Conservation (phyloP, 257 asterid genomes). For the Solanum etuberosum region DNA sequence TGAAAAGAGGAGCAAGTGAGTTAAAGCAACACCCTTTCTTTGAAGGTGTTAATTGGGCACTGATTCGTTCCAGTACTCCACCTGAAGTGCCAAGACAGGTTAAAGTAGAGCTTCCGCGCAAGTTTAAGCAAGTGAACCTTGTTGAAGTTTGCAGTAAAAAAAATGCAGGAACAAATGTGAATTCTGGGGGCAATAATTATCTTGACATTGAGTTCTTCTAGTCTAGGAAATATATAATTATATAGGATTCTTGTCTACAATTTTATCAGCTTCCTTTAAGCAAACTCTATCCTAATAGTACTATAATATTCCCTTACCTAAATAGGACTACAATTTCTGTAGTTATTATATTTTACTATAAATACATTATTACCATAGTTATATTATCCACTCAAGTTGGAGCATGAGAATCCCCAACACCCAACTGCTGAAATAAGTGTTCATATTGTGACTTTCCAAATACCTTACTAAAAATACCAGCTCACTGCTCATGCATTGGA, state of each 20-base stretch:
- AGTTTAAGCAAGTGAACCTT: constrained; percentile 6
- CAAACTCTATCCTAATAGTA: not conserved
- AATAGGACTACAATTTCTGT: not conserved
- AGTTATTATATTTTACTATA: not conserved
- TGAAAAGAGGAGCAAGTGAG: constrained; percentile 34
- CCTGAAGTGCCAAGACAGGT: constrained; percentile 29
- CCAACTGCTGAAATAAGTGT: too few species aligned
- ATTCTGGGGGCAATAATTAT: constrained; percentile 15
- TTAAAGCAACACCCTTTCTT: constrained; percentile 29
- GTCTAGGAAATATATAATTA: not conserved
- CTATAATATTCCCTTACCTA: not conserved
- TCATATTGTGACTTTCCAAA: too few species aligned
- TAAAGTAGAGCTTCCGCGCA: constrained; percentile 3
- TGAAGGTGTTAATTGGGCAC: constrained; percentile 33
- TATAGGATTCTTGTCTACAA: not conserved
- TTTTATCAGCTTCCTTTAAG: not conserved
- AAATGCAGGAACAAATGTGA: constrained; percentile 14
- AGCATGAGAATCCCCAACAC: too few species aligned
- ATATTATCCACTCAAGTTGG: too few species aligned
- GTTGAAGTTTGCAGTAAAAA: constrained; percentile 10
- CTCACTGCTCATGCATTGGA: too few species aligned
- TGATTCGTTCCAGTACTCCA: constrained; percentile 32
- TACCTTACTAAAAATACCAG: too few species aligned
- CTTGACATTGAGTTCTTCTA: constrained; percentile 29
- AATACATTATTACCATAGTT: not conserved